Evolutionary conservation across 169 alveolate species (phyloP).

Genomic region (Babesia ovata): DNA sequence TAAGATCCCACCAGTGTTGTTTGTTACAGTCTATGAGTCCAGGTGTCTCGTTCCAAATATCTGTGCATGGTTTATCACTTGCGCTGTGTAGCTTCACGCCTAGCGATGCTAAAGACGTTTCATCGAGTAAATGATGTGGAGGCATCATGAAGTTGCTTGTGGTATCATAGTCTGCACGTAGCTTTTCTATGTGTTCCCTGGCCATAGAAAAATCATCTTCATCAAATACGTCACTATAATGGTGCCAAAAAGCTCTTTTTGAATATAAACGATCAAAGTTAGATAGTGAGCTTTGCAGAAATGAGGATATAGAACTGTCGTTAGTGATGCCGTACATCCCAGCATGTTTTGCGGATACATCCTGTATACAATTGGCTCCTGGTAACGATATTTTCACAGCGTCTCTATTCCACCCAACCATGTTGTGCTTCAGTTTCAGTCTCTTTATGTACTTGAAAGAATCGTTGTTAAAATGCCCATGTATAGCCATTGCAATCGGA

Average conservation of each 20-base stretch:
- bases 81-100: slow-evolving; percentile 2
- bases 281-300: slow-evolving; percentile 14
- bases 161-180: slow-evolving; percentile 1
- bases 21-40: not conserved
- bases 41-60: slow-evolving; percentile 24
- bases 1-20: slow-evolving; percentile 36
- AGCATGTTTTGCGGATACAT: not conserved
- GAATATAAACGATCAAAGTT: slow-evolving; percentile 46
- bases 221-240: slow-evolving; percentile 32
- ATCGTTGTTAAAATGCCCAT: slow-evolving; percentile 1
- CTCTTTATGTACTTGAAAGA: slow-evolving; percentile 19
- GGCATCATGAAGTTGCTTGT: slow-evolving; percentile 14
- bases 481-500: slow-evolving; percentile 49
- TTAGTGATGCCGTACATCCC: slow-evolving; percentile 34
- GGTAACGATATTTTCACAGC: slow-evolving; percentile 16
- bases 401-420: slow-evolving; percentile 58
- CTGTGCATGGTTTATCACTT: slow-evolving; percentile 6
- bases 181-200: slow-evolving; percentile 10
- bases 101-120: slow-evolving; percentile 1
- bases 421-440: slow-evolving; percentile 38
- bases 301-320: slow-evolving; percentile 38
- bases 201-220: slow-evolving; percentile 25
- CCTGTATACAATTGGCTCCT: not conserved
- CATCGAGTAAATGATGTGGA: slow-evolving; percentile 13
- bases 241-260: slow-evolving; percentile 61